Base-by-base conservation (phyloP, 2,329 filamentous ascomycete species). In the Bretziella fagacearum region DNA sequence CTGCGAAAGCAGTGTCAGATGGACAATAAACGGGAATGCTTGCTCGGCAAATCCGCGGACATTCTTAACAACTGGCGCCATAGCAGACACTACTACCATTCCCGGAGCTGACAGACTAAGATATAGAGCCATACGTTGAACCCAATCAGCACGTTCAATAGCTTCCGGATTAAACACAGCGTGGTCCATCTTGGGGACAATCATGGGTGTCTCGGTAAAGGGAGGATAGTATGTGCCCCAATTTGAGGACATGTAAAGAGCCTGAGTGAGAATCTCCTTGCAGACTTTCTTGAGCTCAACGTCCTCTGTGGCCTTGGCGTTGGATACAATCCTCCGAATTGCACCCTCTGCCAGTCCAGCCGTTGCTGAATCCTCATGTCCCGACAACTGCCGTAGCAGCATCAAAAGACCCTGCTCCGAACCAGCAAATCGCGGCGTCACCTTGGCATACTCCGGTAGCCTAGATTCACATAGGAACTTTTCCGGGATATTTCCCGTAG, bases 21-120 rank as follows among this genome's bases (percentile, higher is more conserved):
- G 93, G 2, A 93, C 66, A 46, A 96, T 73, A 53, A 84, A 93
- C 0, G 87, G 86, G 43, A 96, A 79, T 0, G 84, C 68, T 35
- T 77, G 72, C 51, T 79, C 72, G 0, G 86, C 81, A 56, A 95
- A 77, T 0, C 74, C 73, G 33, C 74, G 69, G 22, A 89, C 74
- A 10, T 70, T 68, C 10, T 66, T 61, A 3, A 95, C 65, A 32
- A 91, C 70, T 4, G 74, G 73, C 1, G 73, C 66, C 20, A 96
- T 62, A 2, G 80, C 73, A 8, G 72, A 72, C 33, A 95, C 67
- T 2, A 94, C 67, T 11, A 80, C 73, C 50, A 35, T 46, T n/a
- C 47, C 26, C 15, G 45, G 29, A 23, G 47, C 44, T 10, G 37
- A 44, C 13, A 39, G 39, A 22, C 48, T 46, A n/a, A 53, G 44